phyloP scores from a whole-genome alignment of 306 rosid genomes.

The Pterocarpus macrocarpus region DNA sequence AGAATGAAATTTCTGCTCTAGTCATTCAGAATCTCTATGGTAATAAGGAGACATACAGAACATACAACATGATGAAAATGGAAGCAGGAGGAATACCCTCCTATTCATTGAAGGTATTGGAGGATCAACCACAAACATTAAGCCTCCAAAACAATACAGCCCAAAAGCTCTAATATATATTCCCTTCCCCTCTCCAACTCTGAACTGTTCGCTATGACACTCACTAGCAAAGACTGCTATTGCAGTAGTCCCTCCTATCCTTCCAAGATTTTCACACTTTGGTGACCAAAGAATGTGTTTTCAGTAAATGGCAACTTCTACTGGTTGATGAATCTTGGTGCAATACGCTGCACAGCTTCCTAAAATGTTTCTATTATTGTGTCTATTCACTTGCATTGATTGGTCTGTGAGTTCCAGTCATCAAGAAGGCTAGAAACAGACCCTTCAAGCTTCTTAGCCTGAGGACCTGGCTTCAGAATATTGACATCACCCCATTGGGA shows the following conservation, averaged over 20 bases:
- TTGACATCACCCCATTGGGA: slow-evolving; percentile 88
- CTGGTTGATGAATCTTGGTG: slow-evolving; percentile 31
- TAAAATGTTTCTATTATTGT: slow-evolving; percentile 41
- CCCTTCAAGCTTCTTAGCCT: slow-evolving; percentile 79
- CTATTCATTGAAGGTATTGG: slow-evolving; percentile 52
- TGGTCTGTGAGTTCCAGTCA: slow-evolving; percentile 72
- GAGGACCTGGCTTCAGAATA: slow-evolving; percentile 73
- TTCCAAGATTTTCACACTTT: slow-evolving; percentile 46
- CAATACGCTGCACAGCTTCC: slow-evolving; percentile 47
- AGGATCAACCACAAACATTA: slow-evolving; percentile 54
- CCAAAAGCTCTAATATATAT: slow-evolving; percentile 10
- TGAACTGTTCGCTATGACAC: slow-evolving; percentile 53
- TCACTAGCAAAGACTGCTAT: slow-evolving; percentile 46
- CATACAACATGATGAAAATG: slow-evolving; percentile 61
- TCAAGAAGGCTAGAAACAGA: slow-evolving; percentile 75
- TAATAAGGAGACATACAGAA: slow-evolving; percentile 44
- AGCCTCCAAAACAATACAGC: slow-evolving; percentile 53
- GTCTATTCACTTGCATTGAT: slow-evolving; percentile 70
- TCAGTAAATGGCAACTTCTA: slow-evolving; percentile 47
- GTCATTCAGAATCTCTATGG: slow-evolving; percentile 40
- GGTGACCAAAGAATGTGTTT: slow-evolving; percentile 59
- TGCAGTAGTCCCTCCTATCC: slow-evolving; percentile 35
- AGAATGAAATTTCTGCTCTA: slow-evolving; percentile 60
- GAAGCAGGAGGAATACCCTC: slow-evolving; percentile 59
- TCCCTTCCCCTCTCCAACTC: slow-evolving; percentile 48